Conservation (phyloP, 345 rosid genomes). For the Brassica incana region DNA sequence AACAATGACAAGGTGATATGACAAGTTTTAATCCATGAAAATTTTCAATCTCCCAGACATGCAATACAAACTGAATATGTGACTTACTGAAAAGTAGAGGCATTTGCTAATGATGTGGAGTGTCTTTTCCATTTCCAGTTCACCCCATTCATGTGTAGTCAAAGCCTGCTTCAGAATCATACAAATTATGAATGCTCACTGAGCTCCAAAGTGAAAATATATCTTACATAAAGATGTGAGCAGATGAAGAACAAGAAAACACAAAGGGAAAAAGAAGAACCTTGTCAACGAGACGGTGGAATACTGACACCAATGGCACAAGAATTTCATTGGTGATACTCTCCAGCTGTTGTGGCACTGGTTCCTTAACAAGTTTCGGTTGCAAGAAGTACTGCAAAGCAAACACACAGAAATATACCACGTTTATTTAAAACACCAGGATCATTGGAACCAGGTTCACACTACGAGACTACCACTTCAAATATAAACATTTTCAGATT, state of each 20-base stretch:
- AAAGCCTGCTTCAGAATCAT: slow-evolving; percentile 55
- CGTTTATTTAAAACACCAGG: background rate
- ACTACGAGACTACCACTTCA: slow-evolving; percentile 14
- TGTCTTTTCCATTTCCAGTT: slow-evolving; percentile 57
- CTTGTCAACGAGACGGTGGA: slow-evolving; percentile 63
- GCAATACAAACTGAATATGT: slow-evolving; percentile 15
- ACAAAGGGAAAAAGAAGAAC: slow-evolving; percentile 40
- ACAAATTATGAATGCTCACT: slow-evolving; percentile 28
- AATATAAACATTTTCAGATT: slow-evolving; percentile 7
- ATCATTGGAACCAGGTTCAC: background rate
- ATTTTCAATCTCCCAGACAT: slow-evolving; percentile 23
- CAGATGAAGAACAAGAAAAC: slow-evolving; percentile 22
- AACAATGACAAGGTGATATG: slow-evolving; percentile 11
- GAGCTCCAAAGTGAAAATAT: background rate
- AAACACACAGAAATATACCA: slow-evolving; percentile 22
- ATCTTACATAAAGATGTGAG: slow-evolving; percentile 19
- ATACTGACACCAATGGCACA: slow-evolving; percentile 60
- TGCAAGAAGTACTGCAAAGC: slow-evolving; percentile 69
- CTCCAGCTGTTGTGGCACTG: slow-evolving; percentile 79
- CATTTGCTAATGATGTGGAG: slow-evolving; percentile 72
- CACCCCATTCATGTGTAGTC: slow-evolving; percentile 37
- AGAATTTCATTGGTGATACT: slow-evolving; percentile 64
- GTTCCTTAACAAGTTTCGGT: slow-evolving; percentile 81
- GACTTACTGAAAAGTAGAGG: slow-evolving; percentile 74
- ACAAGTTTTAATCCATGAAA: background rate